A percentile compares a stretch with the other conserved stretches of the same genome.
Evolutionary conservation across 2,329 filamentous ascomycete genomes (phyloP).

Genomic region (Trichophyton benhamiae): DNA sequence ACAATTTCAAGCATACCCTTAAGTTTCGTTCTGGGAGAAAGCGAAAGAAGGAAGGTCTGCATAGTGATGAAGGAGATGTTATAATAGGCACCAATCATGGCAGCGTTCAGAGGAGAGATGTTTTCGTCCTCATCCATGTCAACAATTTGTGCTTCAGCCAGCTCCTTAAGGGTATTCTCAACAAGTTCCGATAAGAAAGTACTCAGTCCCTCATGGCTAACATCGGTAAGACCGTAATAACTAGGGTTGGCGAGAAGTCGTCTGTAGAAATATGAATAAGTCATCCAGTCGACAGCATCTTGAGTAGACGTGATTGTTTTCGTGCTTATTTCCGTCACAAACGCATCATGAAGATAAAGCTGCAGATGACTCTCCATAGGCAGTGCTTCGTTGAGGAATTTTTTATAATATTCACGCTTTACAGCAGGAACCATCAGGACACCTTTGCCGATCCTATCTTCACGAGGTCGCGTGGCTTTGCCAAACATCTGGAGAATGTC

Average conservation of each 20-base stretch:
- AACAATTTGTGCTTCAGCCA: slow-evolving; percentile 87
- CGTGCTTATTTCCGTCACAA: slow-evolving; percentile 93
- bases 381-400: slow-evolving; percentile 91
- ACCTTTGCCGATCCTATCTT: slow-evolving; percentile 71
- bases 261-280: slow-evolving; percentile 96
- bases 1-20: slow-evolving; percentile 96
- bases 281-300: slow-evolving; percentile 96
- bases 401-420: slow-evolving; percentile 96
- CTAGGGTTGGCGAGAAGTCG: slow-evolving; percentile 89
- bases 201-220: slow-evolving; percentile 85
- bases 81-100: slow-evolving; percentile 98
- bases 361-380: slow-evolving; percentile 92
- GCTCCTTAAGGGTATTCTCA: slow-evolving; percentile 79
- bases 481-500: slow-evolving; percentile 98
- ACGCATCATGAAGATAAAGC: slow-evolving; percentile 84
- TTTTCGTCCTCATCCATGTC: slow-evolving; percentile 89
- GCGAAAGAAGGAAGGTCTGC: slow-evolving; percentile 91
- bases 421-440: slow-evolving; percentile 94
- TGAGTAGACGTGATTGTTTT: slow-evolving; percentile 92
- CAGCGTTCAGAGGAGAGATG: slow-evolving; percentile 79
- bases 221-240: slow-evolving; percentile 82
- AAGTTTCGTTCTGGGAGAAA: slow-evolving; percentile 79
- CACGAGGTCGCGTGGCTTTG: slow-evolving; percentile 66
- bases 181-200: slow-evolving; percentile 89
- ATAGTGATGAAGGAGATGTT: slow-evolving; percentile 99